Conservation (phyloP, 2,329 filamentous ascomycete species). For the Paramyrothecium roridum region DNA sequence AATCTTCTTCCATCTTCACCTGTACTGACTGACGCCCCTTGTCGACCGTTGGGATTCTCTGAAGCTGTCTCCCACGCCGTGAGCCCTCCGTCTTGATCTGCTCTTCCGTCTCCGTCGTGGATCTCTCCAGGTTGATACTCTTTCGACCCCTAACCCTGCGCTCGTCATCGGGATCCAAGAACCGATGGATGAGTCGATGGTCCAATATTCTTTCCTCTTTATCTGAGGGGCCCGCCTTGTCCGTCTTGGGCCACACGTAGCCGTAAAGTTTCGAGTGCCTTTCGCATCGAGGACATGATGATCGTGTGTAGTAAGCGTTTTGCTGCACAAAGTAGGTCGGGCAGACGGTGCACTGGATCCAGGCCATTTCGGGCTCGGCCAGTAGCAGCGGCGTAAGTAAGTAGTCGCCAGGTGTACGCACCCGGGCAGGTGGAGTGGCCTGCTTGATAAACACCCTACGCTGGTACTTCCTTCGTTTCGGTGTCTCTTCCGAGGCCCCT, state of each 20-base stretch:
- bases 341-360: conserved; percentile 89
- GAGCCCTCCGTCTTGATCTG: conserved; percentile 19
- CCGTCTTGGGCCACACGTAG: conserved; percentile 93
- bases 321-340: conserved; percentile 79
- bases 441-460: conserved; percentile 29
- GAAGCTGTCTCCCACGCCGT: conserved; percentile 4
- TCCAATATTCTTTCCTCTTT: conserved; percentile 72
- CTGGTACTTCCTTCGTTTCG: conserved; percentile 31
- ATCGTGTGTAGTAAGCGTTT: conserved; percentile 81
- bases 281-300: conserved; percentile 88
- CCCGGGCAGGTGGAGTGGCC: conserved; percentile 24
- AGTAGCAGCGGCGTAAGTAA: conserved; percentile 75
- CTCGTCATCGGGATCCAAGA: conserved; percentile 71
- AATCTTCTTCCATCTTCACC: conserved; percentile 20
- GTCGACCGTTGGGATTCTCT: conserved; percentile 7
- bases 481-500: conserved; percentile 6
- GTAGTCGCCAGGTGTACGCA: conserved; percentile 73
- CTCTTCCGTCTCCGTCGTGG: conserved; percentile 13
- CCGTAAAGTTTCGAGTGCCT: conserved; percentile 95
- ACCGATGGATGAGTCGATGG: conserved; percentile 83
- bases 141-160: conserved; percentile 45
- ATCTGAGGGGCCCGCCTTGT: conserved; percentile 72
- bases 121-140: conserved; percentile 12
- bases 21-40: conserved; percentile 12
- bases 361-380: conserved; percentile 70